These are phyloP conservation scores for Leccinum uliginosum DNA, from an alignment of 768 basidiomycete species.

Conservation along the genomic window DNA sequence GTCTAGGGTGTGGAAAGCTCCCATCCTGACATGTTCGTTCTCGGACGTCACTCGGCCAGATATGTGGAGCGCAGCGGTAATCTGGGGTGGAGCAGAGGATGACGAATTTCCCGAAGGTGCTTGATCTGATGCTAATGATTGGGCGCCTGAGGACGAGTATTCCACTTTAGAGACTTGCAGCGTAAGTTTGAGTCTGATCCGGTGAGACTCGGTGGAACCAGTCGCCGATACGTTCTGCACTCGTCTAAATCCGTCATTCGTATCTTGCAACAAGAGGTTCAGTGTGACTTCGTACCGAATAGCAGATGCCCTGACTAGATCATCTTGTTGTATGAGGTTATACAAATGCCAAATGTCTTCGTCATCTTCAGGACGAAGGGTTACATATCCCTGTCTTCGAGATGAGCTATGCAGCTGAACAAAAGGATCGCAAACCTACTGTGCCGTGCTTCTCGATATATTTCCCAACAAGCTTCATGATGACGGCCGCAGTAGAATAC, in stretches of 20 bases:
- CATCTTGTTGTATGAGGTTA: conserved; percentile 89
- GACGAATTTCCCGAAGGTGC: conserved; percentile 21
- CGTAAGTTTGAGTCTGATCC: conserved; percentile 82
- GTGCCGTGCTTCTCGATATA: conserved; percentile 80
- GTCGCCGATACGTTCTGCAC: conserved; percentile 88
- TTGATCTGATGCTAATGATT: conserved; percentile 46
- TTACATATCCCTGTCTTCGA: conserved; percentile 75
- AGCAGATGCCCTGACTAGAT: conserved; percentile 80
- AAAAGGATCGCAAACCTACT: conserved; percentile 42
- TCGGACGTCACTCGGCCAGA: conserved; percentile 82
- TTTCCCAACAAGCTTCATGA: conserved; percentile 84
- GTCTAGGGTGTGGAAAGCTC: conserved; percentile 93
- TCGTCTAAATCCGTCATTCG: conserved; percentile 45
- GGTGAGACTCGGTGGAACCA: conserved; percentile 89
- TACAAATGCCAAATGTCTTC: conserved; percentile 99
- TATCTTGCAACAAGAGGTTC: neutral
- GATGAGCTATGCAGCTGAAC: conserved; percentile 17
- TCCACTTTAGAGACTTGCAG: conserved; percentile 73
- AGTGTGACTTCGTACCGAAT: conserved; percentile 51
- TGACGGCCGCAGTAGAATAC: neutral
- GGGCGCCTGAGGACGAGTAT: conserved; percentile 69
- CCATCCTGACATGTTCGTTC: conserved; percentile 86
- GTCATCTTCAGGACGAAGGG: conserved; percentile 93
- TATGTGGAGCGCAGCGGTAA: conserved; percentile 70
- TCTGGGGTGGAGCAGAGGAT: conserved; percentile 31